phyloP scores from a whole-genome alignment of 2,329 filamentous ascomycete genomes.

The Penicillium digitatum region DNA sequence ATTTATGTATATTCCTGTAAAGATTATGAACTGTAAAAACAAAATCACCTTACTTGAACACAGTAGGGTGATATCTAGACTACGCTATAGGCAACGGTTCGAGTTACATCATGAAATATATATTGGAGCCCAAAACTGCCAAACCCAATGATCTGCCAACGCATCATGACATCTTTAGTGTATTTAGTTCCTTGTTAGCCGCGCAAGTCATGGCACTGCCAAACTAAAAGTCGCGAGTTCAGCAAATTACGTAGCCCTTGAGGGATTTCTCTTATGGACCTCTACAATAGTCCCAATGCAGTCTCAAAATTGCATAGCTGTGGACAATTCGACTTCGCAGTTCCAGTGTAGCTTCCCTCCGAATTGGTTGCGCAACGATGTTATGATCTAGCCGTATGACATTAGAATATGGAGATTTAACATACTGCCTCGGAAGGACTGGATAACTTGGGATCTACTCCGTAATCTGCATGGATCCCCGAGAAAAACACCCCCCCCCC shows the following conservation, averaged over 20 bases:
- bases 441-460: neutral
- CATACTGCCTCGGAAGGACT: neutral
- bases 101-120: neutral
- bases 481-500: too few species aligned
- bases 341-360: neutral
- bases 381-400: neutral
- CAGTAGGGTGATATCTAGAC: too few species aligned
- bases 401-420: neutral
- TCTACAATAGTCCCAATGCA: neutral
- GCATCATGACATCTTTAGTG: conserved; percentile 12
- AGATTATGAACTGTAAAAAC: neutral
- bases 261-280: neutral
- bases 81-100: too few species aligned
- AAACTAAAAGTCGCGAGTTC: neutral
- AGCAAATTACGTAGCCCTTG: neutral
- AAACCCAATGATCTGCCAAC: conserved; percentile 12
- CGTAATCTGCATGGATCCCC: neutral
- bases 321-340: neutral
- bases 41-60: too few species aligned
- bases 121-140: conserved; percentile 12
- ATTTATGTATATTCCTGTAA: neutral
- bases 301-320: neutral
- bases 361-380: neutral
- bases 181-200: neutral
- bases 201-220: conserved; percentile 9